Conservation (phyloP, 1,139 yeast genomes). For the Kodamaea ohmeri region DNA sequence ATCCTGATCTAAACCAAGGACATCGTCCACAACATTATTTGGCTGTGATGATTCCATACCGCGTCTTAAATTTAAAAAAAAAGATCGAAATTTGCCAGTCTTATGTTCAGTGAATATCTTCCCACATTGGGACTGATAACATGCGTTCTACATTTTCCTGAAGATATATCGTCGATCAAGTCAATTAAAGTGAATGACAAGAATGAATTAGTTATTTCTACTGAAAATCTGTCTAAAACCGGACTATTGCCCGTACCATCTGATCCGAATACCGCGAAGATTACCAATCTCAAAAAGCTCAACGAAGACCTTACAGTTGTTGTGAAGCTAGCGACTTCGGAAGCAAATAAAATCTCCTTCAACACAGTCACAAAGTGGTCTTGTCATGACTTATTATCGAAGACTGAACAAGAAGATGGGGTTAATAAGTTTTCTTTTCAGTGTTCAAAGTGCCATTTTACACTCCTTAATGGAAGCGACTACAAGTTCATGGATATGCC, state of each 20-base stretch:
- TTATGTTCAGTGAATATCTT: conserved; percentile 29
- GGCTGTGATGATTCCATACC: background rate
- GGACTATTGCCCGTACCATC: conserved; percentile 8
- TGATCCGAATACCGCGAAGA: conserved; percentile 5
- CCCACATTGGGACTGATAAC: conserved; percentile 38
- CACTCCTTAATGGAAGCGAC: conserved; percentile 28
- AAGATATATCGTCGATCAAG: conserved; percentile 14
- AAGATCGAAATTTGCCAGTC: background rate
- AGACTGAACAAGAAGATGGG: conserved; percentile 27
- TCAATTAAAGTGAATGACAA: conserved; percentile 8
- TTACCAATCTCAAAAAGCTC: conserved; percentile 16
- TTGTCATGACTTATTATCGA: conserved; percentile 33
- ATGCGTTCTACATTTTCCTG: conserved; percentile 24
- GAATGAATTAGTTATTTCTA: conserved; percentile 10
- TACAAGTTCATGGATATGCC: conserved; percentile 67
- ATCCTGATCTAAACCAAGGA: conserved; percentile 42
- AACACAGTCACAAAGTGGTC: conserved; percentile 31
- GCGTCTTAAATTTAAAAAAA: background rate
- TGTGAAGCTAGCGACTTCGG: conserved; percentile 14
- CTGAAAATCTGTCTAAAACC: conserved; percentile 6
- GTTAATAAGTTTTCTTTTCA: conserved; percentile 31
- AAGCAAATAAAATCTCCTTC: conserved; percentile 3
- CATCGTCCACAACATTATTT: conserved; percentile 21
- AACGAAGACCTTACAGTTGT: conserved; percentile 9
- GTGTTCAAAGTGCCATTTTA: conserved; percentile 32